Evolutionary conservation across 1,284 basidiomycete genomes (phyloP).

Genomic region (Salmacisia buchloeana): DNA sequence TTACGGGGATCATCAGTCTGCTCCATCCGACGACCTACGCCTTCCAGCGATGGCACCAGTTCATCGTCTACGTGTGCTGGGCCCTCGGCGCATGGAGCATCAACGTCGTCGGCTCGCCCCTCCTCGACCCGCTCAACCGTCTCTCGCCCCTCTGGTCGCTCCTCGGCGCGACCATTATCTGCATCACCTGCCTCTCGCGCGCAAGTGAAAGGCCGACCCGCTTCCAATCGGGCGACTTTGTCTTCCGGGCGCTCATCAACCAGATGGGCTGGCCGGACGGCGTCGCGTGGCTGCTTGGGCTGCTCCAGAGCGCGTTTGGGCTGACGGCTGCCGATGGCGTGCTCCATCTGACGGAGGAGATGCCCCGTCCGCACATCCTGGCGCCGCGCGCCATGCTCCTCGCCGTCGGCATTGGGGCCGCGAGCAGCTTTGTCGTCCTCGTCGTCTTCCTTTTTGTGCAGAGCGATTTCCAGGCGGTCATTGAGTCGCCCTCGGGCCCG

Average conservation of each 20-base stretch:
- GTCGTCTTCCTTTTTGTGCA: conserved; percentile 67
- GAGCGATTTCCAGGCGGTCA: conserved; percentile 58
- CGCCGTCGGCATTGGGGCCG: conserved; percentile 62
- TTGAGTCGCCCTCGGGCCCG: conserved; percentile 60
- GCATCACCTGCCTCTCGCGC: conserved; percentile 51
- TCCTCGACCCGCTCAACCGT: conserved; percentile 29
- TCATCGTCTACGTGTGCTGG: conserved; percentile 37
- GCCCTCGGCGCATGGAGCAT: conserved; percentile 28
- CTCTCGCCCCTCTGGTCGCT: conserved; percentile 45
- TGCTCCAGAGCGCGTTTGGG: conserved; percentile 53
- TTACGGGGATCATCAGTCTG: conserved; percentile 51
- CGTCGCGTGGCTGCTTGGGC: conserved; percentile 53
- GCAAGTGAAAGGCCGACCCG: conserved; percentile 32
- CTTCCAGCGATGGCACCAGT: conserved; percentile 33
- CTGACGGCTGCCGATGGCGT: conserved; percentile 38
- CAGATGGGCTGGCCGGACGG: conserved; percentile 54
- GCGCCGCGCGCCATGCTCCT: conserved; percentile 61
- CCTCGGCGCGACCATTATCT: conserved; percentile 50
- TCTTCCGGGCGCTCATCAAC: conserved; percentile 53
- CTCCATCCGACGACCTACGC: conserved; percentile 46
- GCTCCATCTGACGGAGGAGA: conserved; percentile 60
- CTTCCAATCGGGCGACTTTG: conserved; percentile 52
- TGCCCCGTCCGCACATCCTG: conserved; percentile 59
- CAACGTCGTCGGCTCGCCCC: conserved; percentile 32
- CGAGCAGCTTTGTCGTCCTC: conserved; percentile 61